These are phyloP conservation scores for Hemileccinum rubropunctum DNA, from an alignment of 768 basidiomycete species.

Conservation along the genomic window DNA sequence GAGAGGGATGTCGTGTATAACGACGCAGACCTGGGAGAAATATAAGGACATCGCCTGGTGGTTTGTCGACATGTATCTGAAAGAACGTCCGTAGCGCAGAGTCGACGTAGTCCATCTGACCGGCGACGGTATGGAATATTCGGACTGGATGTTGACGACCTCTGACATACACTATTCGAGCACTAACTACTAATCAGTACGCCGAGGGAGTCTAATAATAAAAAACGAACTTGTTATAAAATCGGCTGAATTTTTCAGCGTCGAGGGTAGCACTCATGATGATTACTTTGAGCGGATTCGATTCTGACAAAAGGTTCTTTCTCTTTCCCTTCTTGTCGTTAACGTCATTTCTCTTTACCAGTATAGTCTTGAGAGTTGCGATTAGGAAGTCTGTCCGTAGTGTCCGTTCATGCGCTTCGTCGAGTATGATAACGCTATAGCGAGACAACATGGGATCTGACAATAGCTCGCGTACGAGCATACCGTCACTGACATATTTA, in stretches of 20 bases:
- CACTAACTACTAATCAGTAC: slow-evolving; percentile 43
- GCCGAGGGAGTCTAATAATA: neutral
- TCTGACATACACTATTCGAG: slow-evolving; percentile 86
- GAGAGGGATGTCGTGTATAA: neutral
- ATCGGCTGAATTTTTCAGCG: slow-evolving; percentile 89
- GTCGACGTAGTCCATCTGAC: slow-evolving; percentile 83
- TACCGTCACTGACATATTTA: slow-evolving; percentile 97
- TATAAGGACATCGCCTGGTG: slow-evolving; percentile 86
- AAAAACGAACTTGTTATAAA: slow-evolving; percentile 71
- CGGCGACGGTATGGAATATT: slow-evolving; percentile 71
- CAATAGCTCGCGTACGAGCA: slow-evolving; percentile 92
- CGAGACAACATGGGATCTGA: slow-evolving; percentile 70
- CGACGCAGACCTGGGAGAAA: slow-evolving; percentile 74
- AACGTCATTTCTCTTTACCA: slow-evolving; percentile 54
- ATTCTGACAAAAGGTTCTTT: slow-evolving; percentile 32
- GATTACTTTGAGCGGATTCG: slow-evolving; percentile 81
- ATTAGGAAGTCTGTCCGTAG: slow-evolving; percentile 93
- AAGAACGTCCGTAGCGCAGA: slow-evolving; percentile 91
- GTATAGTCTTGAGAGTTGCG: slow-evolving; percentile 83
- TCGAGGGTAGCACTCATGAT: slow-evolving; percentile 99
- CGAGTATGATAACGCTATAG: slow-evolving; percentile 89
- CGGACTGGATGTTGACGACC: slow-evolving; percentile 92
- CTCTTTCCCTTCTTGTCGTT: slow-evolving; percentile 45
- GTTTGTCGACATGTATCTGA: slow-evolving; percentile 81
- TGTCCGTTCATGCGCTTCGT: slow-evolving; percentile 97